Evolutionary conservation across 331 rosid species (phyloP), one percentile per base, ranked within the genome.

Genomic region (Dryas integrifolia): DNA sequence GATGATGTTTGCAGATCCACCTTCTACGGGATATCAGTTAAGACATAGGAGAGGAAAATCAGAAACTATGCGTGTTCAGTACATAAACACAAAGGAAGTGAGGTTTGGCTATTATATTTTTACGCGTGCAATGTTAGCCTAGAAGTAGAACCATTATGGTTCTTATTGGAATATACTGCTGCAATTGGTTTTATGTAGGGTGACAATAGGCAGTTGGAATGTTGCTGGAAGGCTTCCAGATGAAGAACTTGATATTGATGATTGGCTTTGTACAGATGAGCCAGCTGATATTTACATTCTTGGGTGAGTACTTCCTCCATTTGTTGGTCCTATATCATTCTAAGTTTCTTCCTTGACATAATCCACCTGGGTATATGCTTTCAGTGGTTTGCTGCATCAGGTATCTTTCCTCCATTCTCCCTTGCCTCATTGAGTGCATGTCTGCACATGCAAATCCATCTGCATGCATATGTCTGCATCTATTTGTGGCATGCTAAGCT

Each of bases 51-150:
- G 99, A 74, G 96, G 99, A 67, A 95, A 95, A 79, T 95, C 99
- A 7, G 97, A 91, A 81, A 94, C 98, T 63, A 76, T 88, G 75
- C 96, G 98, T n/a, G 96, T 74, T 73, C 98, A 94, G 90, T 94
- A 94, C 83, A 94, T 94, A 79, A 90, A 91, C 50, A 88, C 83
- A 1, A 91, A 88, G 89, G 98, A 94, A 72, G 76, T 94, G 83
- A 91, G 98, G 98, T 94, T 13, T 63, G 91, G 45, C 48, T 57
- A 15, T 72, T 59, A 46, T 73, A 71, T 68, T 30, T 21, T 14
- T 79, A 62, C 35, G 53, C 79, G 77, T 48, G 63, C 72, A 39
- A 62, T 71, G 26, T 13, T 24, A 49, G 68, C 64, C 55, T 60
- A 14, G 48, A 57, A 45, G 67, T 30, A 41, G 14, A 21, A 45